A percentile compares a stretch with the other conserved stretches of the same genome.
phyloP scores from a whole-genome alignment of 192 early-diverging fungal genomes.

The Linnemannia elongata region DNA sequence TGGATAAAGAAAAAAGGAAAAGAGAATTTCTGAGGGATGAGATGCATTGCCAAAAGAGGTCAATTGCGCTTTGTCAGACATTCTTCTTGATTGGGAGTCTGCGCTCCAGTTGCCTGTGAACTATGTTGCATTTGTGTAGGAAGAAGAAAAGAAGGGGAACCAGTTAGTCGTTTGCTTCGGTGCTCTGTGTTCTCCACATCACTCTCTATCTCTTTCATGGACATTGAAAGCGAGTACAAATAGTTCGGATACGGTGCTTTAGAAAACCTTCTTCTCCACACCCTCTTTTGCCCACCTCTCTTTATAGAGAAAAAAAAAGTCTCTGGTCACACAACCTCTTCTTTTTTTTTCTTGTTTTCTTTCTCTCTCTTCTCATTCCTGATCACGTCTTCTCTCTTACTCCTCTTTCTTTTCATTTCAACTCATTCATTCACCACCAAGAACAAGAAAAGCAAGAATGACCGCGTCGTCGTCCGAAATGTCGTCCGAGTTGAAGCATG shows the following conservation, averaged over 20 bases:
- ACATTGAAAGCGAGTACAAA: not conserved
- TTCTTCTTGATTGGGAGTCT: not conserved
- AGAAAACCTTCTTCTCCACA: not conserved
- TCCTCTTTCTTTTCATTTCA: conserved; percentile 7
- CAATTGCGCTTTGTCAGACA: not conserved
- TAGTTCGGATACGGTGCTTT: not conserved
- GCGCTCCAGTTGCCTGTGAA: not conserved
- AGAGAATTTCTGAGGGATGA: not conserved
- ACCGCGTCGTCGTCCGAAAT: conserved; percentile 14
- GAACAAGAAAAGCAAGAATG: not conserved
- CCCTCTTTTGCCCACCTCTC: not conserved
- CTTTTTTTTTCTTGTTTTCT: not conserved
- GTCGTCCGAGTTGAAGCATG: conserved; percentile 14
- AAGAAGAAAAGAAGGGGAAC: too few relatives aligned
- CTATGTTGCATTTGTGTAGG: too few relatives aligned
- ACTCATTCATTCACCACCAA: not conserved
- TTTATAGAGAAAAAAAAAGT: not conserved
- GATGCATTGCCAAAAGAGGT: not conserved
- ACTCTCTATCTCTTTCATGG: not conserved
- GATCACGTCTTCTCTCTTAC: not conserved
- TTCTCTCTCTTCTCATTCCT: not conserved
- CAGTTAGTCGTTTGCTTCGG: too few relatives aligned
- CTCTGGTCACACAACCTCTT: not conserved
- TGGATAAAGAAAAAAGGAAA: not conserved
- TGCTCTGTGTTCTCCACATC: not conserved